Percentiles rank a stretch among this genome's conserved stretches.
phyloP scores from a whole-genome alignment of 2,329 filamentous ascomycete genomes.

The Pestalotiopsis sp. region DNA sequence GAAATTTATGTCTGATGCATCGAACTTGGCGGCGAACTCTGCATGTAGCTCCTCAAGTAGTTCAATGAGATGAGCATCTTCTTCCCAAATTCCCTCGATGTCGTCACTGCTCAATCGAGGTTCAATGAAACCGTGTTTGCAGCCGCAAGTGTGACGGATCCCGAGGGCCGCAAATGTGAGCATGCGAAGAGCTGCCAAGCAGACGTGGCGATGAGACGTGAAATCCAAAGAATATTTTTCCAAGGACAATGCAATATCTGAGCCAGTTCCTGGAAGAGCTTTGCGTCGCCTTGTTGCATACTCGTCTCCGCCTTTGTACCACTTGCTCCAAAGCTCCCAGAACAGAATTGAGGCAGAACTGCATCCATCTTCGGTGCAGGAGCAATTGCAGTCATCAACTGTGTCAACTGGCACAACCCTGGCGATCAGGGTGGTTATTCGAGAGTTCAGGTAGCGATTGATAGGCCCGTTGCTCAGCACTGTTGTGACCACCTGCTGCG shows the following conservation, averaged over 20 bases:
- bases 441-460: too few relatives aligned
- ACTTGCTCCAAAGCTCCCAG: not conserved
- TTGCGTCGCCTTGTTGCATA: not conserved
- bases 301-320: not conserved
- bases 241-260: not conserved
- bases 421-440: not conserved
- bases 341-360: not conserved
- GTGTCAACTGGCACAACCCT: not conserved
- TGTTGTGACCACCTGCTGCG: not conserved
- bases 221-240: not conserved
- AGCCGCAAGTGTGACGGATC: not conserved
- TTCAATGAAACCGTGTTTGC: fast-evolving
- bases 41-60: not conserved
- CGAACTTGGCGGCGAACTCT: not conserved
- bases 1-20: not conserved
- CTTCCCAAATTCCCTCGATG: not conserved
- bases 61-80: not conserved
- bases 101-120: not conserved
- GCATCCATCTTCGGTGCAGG: not conserved
- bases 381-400: not conserved
- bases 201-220: not conserved
- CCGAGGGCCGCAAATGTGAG: not conserved
- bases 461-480: too few relatives aligned
- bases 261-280: not conserved
- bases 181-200: not conserved